Evolutionary conservation across 108 stramenopile species (phyloP), one percentile per base, ranked within the genome.

Genomic region (Cyclotella sp.): DNA sequence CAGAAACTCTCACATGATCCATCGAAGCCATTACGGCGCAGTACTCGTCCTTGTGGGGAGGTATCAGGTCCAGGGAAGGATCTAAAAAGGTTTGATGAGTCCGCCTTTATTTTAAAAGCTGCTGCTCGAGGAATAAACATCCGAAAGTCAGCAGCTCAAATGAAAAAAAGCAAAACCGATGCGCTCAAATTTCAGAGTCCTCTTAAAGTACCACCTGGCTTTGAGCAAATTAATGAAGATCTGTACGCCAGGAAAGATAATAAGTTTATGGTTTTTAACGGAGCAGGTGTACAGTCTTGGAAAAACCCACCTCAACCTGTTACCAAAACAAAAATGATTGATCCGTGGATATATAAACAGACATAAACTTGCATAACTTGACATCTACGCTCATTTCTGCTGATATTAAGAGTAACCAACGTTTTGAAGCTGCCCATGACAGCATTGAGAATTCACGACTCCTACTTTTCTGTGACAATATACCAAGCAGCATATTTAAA

Each of bases 201-300:
- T 27, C 83, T 68, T 11, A 55, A 66, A 30, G 83, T 90, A 22
- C 87, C 89, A 19, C 66, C 71, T 15, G 92, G 87, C 18, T 95
- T 93, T 85, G 93, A 93, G 63, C 92, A 94, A 77, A 93, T 93
- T 54, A 93, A 94, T 47, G 92, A 93, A 53, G 93, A 91, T 54
- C 86, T 95, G 15, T 96, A 86, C 41, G 89, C 93, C 16, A 68
- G 91, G 13, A 95, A 90, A 72, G 92, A 94, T 34, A 96, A 96
- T 79, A 92, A 91, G 70, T 96, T 92, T 69, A 90, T 96, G 87
- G 93, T 96, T 13, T 94, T 96, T 80, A 96, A 96, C 83, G 93
- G 88, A n/a, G 85, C 89, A 15, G 93, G 90, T 41, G 89, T 92
- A 16, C 86, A 89, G 45, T 84, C 87, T 13, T 96, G 94, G 94